phyloP scores from a whole-genome alignment of 495 filamentous ascomycete species.

The Physcia stellaris region DNA sequence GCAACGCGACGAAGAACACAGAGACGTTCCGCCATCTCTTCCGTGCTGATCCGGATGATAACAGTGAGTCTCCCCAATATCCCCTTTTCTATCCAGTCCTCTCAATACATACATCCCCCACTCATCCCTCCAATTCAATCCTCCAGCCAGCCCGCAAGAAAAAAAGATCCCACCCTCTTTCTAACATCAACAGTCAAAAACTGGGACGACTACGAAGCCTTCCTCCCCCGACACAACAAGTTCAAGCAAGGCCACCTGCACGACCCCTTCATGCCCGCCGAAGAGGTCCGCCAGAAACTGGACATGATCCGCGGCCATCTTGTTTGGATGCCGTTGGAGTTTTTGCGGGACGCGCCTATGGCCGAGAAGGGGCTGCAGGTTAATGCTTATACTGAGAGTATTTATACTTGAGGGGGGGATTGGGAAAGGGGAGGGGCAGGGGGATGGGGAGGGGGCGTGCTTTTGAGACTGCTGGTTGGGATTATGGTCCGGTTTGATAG shows the following conservation, averaged over 20 bases:
- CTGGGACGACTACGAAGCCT: constrained; percentile 79
- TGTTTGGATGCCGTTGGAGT: constrained; percentile 91
- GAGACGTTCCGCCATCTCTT: constrained; percentile 78
- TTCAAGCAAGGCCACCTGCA: constrained; percentile 76
- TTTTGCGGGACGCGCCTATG: constrained; percentile 74
- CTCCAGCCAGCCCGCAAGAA: not conserved
- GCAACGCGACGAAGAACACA: constrained; percentile 64
- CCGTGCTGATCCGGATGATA: constrained; percentile 83
- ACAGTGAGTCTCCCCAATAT: constrained; percentile 31
- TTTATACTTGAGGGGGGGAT: constrained; percentile 32
- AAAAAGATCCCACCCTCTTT: not conserved
- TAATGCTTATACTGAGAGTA: constrained; percentile 57
- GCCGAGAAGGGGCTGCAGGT: constrained; percentile 73
- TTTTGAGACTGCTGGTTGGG: not conserved
- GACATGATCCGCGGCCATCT: constrained; percentile 75
- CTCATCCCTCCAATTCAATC: not conserved
- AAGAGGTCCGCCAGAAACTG: constrained; percentile 60
- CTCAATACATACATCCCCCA: not conserved
- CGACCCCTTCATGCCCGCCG: constrained; percentile 53
- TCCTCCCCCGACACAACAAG: constrained; percentile 46
- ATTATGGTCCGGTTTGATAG: not conserved
- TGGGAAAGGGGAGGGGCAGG: not conserved
- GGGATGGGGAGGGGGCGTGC: constrained; percentile 4
- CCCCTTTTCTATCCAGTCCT: not conserved
- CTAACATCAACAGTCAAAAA: constrained; percentile 43